Percentiles rank a stretch among this genome's conserved stretches.
phyloP scores from a whole-genome alignment of 345 rosid genomes.

The Raphanus sativus region DNA sequence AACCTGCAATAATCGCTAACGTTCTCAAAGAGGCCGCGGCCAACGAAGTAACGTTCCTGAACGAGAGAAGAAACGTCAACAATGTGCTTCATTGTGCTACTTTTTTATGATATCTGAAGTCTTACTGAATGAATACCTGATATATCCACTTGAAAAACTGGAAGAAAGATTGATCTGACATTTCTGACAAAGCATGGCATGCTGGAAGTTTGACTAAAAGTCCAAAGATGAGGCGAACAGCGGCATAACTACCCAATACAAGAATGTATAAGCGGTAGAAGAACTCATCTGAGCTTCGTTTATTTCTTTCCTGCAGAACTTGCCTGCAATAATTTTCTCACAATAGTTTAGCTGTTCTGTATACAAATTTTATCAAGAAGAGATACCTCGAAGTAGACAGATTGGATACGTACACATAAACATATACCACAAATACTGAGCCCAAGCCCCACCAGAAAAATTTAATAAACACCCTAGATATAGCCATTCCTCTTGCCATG shows the following conservation, averaged over 20 bases:
- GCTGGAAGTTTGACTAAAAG: slow-evolving; percentile 73
- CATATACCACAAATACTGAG: slow-evolving; percentile 68
- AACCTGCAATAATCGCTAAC: slow-evolving; percentile 90
- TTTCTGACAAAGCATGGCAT: slow-evolving; percentile 79
- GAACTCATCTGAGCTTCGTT: slow-evolving; percentile 55
- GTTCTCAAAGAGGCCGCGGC: slow-evolving; percentile 92
- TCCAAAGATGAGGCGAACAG: slow-evolving; percentile 66
- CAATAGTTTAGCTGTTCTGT: slow-evolving; percentile 23
- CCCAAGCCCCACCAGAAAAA: slow-evolving; percentile 83
- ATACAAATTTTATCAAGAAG: slow-evolving; percentile 14
- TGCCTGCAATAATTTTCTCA: slow-evolving; percentile 53
- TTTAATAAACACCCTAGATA: slow-evolving; percentile 83
- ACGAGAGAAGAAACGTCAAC: slow-evolving; percentile 27
- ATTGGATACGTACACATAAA: slow-evolving; percentile 66
- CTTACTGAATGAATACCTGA: slow-evolving; percentile 55
- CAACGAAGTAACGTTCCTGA: slow-evolving; percentile 97
- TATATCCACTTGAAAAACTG: slow-evolving; percentile 99
- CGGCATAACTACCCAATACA: slow-evolving; percentile 83
- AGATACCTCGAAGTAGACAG: not conserved
- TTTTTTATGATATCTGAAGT: slow-evolving; percentile 10
- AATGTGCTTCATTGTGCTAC: slow-evolving; percentile 14
- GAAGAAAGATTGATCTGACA: slow-evolving; percentile 92
- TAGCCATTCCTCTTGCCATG: slow-evolving; percentile 95
- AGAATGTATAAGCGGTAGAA: slow-evolving; percentile 84
- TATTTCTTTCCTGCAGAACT: slow-evolving; percentile 71